These are phyloP conservation scores for Candida rishiriensis DNA, from an alignment of 805 yeast genomes.

Conservation along the genomic window DNA sequence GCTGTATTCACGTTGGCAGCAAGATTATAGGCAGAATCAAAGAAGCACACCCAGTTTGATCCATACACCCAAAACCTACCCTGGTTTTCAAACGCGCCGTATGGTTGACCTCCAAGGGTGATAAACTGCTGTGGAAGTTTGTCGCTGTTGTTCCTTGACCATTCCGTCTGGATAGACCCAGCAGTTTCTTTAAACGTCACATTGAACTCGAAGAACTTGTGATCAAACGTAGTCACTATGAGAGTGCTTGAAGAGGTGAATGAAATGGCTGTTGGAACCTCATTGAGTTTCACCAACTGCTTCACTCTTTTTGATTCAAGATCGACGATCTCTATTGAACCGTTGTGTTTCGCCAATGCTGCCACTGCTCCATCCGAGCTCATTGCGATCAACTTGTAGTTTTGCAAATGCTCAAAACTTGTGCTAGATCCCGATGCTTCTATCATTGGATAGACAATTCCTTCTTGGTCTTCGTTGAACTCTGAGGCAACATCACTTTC, in stretches of 20 bases:
- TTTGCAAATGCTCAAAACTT: constrained; percentile 33
- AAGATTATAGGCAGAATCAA: constrained; percentile 58
- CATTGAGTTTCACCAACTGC: constrained; percentile 55
- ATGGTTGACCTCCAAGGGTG: constrained; percentile 58
- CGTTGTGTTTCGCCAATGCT: constrained; percentile 60
- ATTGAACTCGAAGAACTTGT: constrained; percentile 68
- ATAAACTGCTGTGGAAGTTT: constrained; percentile 63
- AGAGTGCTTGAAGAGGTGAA: constrained; percentile 49
- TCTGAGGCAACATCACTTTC: constrained; percentile 27
- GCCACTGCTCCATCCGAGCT: constrained; percentile 41
- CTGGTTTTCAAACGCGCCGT: constrained; percentile 55
- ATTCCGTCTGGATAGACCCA: constrained; percentile 45
- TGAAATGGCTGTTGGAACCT: constrained; percentile 56
- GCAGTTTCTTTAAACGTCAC: constrained; percentile 16
- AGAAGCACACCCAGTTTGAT: constrained; percentile 69
- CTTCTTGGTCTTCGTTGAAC: constrained; percentile 37
- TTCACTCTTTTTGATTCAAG: constrained; percentile 26
- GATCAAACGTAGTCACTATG: constrained; percentile 66
- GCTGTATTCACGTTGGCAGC: constrained; percentile 25
- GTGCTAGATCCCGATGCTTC: constrained; percentile 1
- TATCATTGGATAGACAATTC: constrained; percentile 29
- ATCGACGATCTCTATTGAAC: constrained; percentile 53
- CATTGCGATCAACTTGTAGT: constrained; percentile 49
- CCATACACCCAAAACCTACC: constrained; percentile 82
- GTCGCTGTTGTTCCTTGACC: constrained; percentile 80